A percentile compares a stretch with the other conserved stretches of the same genome.
Conservation (phyloP, 1,284 basidiomycete genomes). For the Pseudomicrostroma phylloplanum region DNA sequence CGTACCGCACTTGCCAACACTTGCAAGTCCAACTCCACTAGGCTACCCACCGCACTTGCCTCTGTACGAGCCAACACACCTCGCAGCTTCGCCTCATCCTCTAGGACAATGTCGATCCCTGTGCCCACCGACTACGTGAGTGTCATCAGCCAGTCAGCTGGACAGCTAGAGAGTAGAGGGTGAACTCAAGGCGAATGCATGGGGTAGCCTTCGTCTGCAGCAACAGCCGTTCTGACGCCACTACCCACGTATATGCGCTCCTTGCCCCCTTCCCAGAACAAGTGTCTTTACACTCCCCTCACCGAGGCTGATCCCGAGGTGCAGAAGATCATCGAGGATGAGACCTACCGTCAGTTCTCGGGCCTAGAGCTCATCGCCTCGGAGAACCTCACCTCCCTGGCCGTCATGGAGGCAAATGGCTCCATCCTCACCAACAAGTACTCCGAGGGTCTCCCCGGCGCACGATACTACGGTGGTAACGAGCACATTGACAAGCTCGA, state of each 20-base stretch:
- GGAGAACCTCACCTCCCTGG: slow-evolving; percentile 57
- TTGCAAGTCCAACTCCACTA: slow-evolving; percentile 18
- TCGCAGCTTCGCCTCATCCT: slow-evolving; percentile 21
- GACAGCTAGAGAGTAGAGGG: no score
- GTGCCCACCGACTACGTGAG: slow-evolving; percentile 46
- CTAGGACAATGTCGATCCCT: slow-evolving; percentile 24
- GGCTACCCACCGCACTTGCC: slow-evolving; percentile 15
- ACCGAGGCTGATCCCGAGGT: slow-evolving; percentile 88
- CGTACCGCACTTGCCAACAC: slow-evolving; percentile 16
- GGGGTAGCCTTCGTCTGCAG: background rate
- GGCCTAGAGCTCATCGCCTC: slow-evolving; percentile 95
- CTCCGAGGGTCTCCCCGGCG: slow-evolving; percentile 63
- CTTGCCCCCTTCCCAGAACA: slow-evolving; percentile 63
- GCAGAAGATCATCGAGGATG: slow-evolving; percentile 95
- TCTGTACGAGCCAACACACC: slow-evolving; percentile 16
- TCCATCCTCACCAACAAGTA: slow-evolving; percentile 99
- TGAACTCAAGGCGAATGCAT: background rate
- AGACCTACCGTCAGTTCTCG: slow-evolving; percentile 92
- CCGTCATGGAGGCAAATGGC: slow-evolving; percentile 88
- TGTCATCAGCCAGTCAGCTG: slow-evolving; percentile 3
- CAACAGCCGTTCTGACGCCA: background rate
- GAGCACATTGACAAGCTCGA: slow-evolving; percentile 92
- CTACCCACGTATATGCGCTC: background rate
- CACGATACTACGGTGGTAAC: slow-evolving; percentile 90
- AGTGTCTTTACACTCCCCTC: slow-evolving; percentile 77